A percentile compares a stretch with the other conserved stretches of the same genome.
Evolutionary conservation across 805 yeast species (phyloP).

Genomic region (Kodamaea kaohsiungensis): DNA sequence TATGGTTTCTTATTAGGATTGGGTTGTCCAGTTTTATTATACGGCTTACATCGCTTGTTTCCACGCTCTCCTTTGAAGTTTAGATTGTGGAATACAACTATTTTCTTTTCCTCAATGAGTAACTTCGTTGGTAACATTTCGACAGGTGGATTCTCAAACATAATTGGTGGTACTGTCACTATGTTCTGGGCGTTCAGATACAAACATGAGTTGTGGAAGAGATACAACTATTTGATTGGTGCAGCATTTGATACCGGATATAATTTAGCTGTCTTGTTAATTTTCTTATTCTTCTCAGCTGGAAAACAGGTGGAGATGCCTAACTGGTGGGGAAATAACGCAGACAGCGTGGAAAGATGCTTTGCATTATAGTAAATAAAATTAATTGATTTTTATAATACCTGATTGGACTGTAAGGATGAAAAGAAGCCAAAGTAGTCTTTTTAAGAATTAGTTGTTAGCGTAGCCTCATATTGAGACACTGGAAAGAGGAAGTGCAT

Average conservation of each 20-base stretch:
- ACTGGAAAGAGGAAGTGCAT: too few relatives aligned
- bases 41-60: slow-evolving; percentile 16
- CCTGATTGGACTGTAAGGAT: too few relatives aligned
- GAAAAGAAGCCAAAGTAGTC: too few relatives aligned
- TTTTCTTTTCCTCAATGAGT: slow-evolving; percentile 25
- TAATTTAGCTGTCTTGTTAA: slow-evolving; percentile 21
- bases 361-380: slow-evolving; percentile 15
- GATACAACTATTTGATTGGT: slow-evolving; percentile 25
- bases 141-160: slow-evolving; percentile 23
- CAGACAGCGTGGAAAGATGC: slow-evolving; percentile 23
- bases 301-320: slow-evolving; percentile 20
- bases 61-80: slow-evolving; percentile 19
- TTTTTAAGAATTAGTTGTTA: too few relatives aligned
- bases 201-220: slow-evolving; percentile 21
- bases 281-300: slow-evolving; percentile 18
- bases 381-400: too few relatives aligned
- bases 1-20: slow-evolving; percentile 24
- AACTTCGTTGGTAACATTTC: slow-evolving; percentile 25
- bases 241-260: slow-evolving; percentile 28
- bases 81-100: slow-evolving; percentile 27
- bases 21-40: slow-evolving; percentile 19
- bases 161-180: slow-evolving; percentile 23
- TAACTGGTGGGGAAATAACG: slow-evolving; percentile 26
- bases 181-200: slow-evolving; percentile 22
- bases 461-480: too few relatives aligned